These are phyloP conservation scores for Candida jianshihensis DNA, from an alignment of 805 yeast genomes.

Conservation along the genomic window DNA sequence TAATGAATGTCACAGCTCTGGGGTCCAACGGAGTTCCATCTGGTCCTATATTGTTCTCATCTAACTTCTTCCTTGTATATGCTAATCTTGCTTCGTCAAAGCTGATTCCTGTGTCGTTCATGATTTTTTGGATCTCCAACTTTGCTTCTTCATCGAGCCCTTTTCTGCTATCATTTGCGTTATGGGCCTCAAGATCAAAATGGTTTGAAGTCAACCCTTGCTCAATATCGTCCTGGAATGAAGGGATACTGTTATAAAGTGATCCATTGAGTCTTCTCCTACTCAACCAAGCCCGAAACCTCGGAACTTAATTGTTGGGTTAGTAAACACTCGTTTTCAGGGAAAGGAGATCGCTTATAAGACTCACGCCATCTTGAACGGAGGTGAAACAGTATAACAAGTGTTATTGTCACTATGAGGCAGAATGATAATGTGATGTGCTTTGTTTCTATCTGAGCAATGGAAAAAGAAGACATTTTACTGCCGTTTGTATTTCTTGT, in stretches of 20 bases:
- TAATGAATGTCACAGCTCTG: conserved; percentile 43
- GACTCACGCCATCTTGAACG: conserved; percentile 16
- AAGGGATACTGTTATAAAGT: conserved; percentile 18
- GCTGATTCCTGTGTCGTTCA: conserved; percentile 41
- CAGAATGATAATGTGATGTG: not conserved
- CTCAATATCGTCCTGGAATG: conserved; percentile 43
- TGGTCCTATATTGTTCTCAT: conserved; percentile 46
- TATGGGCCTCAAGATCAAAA: conserved; percentile 45
- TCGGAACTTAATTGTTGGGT: conserved; percentile 10
- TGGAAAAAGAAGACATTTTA: not conserved
- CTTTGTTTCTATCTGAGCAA: not conserved
- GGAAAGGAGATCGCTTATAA: no score
- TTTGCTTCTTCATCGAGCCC: conserved; percentile 57
- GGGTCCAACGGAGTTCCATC: conserved; percentile 70
- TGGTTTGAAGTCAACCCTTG: conserved; percentile 52
- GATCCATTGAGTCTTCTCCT: conserved; percentile 21
- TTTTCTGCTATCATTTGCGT: conserved; percentile 46
- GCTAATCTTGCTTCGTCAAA: conserved; percentile 67
- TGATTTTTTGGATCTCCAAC: conserved; percentile 41
- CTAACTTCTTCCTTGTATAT: conserved; percentile 40
- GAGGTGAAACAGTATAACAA: conserved; percentile 4
- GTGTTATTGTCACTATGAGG: not conserved
- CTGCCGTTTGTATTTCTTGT: not conserved
- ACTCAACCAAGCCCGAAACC: conserved; percentile 16
- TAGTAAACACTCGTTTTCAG: not conserved